A percentile compares a stretch with the other conserved stretches of the same genome.
phyloP scores from a whole-genome alignment of 2,329 filamentous ascomycete species.

The Talaromyces atroroseus region DNA sequence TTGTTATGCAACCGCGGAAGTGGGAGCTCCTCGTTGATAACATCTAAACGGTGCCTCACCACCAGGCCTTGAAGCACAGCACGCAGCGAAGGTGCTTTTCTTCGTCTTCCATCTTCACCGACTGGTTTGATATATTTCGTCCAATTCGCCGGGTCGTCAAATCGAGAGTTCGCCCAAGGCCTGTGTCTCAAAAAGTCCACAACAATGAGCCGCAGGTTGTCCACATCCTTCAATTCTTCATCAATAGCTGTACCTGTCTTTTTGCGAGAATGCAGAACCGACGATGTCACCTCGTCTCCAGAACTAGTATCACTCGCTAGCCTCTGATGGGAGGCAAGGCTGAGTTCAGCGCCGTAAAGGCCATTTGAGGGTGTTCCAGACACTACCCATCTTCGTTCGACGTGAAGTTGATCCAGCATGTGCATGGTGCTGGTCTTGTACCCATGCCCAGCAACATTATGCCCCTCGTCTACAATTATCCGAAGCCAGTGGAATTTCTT shows the following conservation, averaged over 20 bases:
- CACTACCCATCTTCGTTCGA: slow-evolving; percentile 79
- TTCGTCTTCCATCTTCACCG: slow-evolving; percentile 48
- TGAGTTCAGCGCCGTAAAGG: slow-evolving; percentile 68
- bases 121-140: slow-evolving; percentile 63
- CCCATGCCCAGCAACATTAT: slow-evolving; percentile 67
- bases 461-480: slow-evolving; percentile 88
- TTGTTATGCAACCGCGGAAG: slow-evolving; percentile 70
- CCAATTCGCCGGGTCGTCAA: slow-evolving; percentile 63
- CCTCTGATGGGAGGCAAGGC: slow-evolving; percentile 42
- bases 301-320: slow-evolving; percentile 31
- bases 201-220: slow-evolving; percentile 61
- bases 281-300: slow-evolving; percentile 24
- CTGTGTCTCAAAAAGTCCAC: slow-evolving; percentile 67
- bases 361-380: slow-evolving; percentile 85
- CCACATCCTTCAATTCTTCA: slow-evolving; percentile 58
- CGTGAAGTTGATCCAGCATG: slow-evolving; percentile 48
- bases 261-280: slow-evolving; percentile 28
- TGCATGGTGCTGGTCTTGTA: slow-evolving; percentile 55
- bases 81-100: slow-evolving; percentile 48
- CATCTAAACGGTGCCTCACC: slow-evolving; percentile 69
- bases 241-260: slow-evolving; percentile 38
- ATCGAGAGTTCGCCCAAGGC: slow-evolving; percentile 67
- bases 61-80: slow-evolving; percentile 72
- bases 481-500: slow-evolving; percentile 74
- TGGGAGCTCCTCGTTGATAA: slow-evolving; percentile 58